Evolutionary conservation across 352 stramenopile species (phyloP).

Genomic region (Globisporangium paddicum): DNA sequence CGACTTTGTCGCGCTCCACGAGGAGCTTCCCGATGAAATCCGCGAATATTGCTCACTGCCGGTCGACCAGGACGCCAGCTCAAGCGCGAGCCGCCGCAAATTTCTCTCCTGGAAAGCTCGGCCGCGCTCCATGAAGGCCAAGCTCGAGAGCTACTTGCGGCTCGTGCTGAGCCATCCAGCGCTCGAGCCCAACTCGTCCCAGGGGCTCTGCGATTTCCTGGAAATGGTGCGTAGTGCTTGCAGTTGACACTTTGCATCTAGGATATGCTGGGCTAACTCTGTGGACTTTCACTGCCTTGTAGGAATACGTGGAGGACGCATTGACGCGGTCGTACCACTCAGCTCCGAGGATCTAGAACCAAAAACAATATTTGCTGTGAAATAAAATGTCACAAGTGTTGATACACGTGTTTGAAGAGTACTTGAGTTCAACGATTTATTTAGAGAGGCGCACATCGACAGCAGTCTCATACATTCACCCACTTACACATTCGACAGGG

Average conservation of each 20-base stretch:
- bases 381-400: neutral
- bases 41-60: constrained; percentile 38
- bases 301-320: constrained; percentile 63
- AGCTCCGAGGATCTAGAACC: constrained; percentile 18
- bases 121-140: constrained; percentile 53
- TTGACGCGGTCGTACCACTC: constrained; percentile 43
- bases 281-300: neutral
- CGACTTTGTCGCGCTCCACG: constrained; percentile 58
- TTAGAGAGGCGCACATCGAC: no score
- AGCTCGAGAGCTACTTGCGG: constrained; percentile 60
- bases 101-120: constrained; percentile 60
- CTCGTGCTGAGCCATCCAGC: constrained; percentile 43
- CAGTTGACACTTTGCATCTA: neutral
- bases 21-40: constrained; percentile 54
- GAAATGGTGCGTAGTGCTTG: constrained; percentile 40
- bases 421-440: no score
- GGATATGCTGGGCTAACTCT: neutral
- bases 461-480: neutral
- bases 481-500: neutral
- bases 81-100: constrained; percentile 14
- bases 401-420: no score
- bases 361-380: neutral
- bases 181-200: constrained; percentile 46
- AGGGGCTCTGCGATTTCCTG: constrained; percentile 68
- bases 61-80: constrained; percentile 23